Evolutionary conservation across 805 yeast genomes (phyloP).

Genomic region (Metschnikowia sp.): DNA sequence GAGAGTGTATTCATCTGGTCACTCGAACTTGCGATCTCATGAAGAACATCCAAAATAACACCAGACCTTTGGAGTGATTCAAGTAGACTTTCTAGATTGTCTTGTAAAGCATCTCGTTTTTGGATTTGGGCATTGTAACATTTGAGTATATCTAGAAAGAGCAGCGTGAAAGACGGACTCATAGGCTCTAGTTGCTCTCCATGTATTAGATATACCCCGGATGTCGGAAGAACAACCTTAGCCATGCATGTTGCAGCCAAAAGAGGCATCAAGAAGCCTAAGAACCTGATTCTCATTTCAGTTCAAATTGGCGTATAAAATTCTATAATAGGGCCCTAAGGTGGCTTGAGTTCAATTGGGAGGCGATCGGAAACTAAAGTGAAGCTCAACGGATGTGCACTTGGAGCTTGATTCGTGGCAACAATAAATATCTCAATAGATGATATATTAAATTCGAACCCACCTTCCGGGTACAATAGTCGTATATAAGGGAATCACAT

Average conservation of each 20-base stretch:
- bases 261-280: constrained; percentile 5
- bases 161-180: constrained; percentile 8
- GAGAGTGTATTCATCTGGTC: constrained; percentile 27
- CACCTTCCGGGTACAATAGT: too few species aligned
- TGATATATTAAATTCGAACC: too few species aligned
- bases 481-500: too few species aligned
- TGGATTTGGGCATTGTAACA: not conserved
- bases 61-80: constrained; percentile 24
- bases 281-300: constrained; percentile 6
- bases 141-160: constrained; percentile 8
- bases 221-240: constrained; percentile 1
- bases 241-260: constrained; percentile 7
- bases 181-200: constrained; percentile 8
- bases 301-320: too few species aligned
- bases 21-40: constrained; percentile 31
- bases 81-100: constrained; percentile 14
- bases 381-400: too few species aligned
- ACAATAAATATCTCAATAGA: too few species aligned
- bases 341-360: too few species aligned
- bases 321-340: not conserved
- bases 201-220: constrained; percentile 1
- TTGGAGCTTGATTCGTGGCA: too few species aligned
- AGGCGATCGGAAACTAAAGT: too few species aligned
- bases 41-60: constrained; percentile 21
- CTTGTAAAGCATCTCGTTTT: constrained; percentile 11